Base-by-base conservation (phyloP, 2,329 filamentous ascomycete species). In the Sphaceloma murrayae region DNA sequence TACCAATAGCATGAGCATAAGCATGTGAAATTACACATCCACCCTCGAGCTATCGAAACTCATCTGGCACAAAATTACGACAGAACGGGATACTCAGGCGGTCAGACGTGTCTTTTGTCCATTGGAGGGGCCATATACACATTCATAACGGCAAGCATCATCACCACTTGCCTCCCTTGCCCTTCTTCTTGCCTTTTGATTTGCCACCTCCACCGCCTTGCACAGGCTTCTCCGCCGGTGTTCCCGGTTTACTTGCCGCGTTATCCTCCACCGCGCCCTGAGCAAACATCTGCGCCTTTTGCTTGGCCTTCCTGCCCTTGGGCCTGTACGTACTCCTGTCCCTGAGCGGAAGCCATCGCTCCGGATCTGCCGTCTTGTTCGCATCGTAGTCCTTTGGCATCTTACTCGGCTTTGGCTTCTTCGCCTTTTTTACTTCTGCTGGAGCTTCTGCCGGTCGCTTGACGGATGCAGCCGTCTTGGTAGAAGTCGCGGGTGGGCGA, bases 261-360 rank as follows among this genome's bases (percentile, higher is more conserved):
- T 46, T 61, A 48, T 64, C 67, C 46, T 83, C 81, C 9, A 81
- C 67, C 38, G 88, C 89, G 49, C 91, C 91, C 62, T 96, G 91
- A 6, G 85, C 95, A 68, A 53, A 85, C 83, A 49, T 73, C 70
- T 3, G 78, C 80, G 54, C 65, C 63, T 51, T 61, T 55, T 66
- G 82, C 82, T 73, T 87, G 82, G 45, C 85, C 85, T 72, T 94
- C 69, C 83, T 87, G 4, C 87, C 87, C 68, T 91, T 94, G 5
- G 88, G 87, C 36, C 83, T 72, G 64, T 94, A 98, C 30, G 78
- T 84, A 54, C 84, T 91, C 46, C 91, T 75, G 61, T 98, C 91
- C 43, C 83, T 79, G 56, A 96, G 70, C 9, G 91, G 89, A 48
- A 98, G 66, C 91, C 91, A 98, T 50, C 91, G 74, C 65, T 98